Evolutionary conservation across 2,329 filamentous ascomycete species (phyloP), one percentile per base, ranked within the genome.

Genomic region (Tolypocladium amazonense): DNA sequence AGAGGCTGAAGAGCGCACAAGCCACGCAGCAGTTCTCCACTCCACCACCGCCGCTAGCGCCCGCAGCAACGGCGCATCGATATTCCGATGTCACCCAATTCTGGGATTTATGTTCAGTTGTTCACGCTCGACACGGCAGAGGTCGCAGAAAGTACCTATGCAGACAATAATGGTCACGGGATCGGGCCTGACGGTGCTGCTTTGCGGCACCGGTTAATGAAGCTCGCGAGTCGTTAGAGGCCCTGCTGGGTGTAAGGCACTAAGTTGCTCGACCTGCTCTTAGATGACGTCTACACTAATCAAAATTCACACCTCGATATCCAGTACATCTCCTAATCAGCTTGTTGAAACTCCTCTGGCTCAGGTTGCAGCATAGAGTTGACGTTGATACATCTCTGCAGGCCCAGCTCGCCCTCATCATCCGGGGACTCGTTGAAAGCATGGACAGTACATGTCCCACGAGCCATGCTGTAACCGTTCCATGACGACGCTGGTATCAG

Each of bases 381-480:
- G 59, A 88, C 84, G 60, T 88, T 82, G 59, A 88, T 84, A 60
- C 81, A 80, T 15, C 77, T 75, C 0, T 85, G 85, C 55, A 75
- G 74, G 0, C 79, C 80, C 8, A 79, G 78, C 2, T 80, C 86
- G 61, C 91, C 88, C 65, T 91, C 89, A 2, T 82, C 78, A 0
- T 81, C 77, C 1, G 78, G 70, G 0, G 80, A 80, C 64, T 91
- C 87, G 62, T 91, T 91, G 80, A 87, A 94, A 1, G 84, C 84
- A 70, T 96, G 91, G 23, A 93, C 72, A 0, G 88, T 88, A 63
- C 89, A 91, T 1, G 90, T 93, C 15, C 89, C 90, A 20, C 83
- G 79, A 0, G 85, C 81, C 71, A 88, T 85, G 56, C 86, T 87
- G 75, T 85, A 89, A 27, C 89, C 89, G 65, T 92, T 92, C 87